Conservation (phyloP, 768 basidiomycete species). For the Hydnomerulius pinastri region DNA sequence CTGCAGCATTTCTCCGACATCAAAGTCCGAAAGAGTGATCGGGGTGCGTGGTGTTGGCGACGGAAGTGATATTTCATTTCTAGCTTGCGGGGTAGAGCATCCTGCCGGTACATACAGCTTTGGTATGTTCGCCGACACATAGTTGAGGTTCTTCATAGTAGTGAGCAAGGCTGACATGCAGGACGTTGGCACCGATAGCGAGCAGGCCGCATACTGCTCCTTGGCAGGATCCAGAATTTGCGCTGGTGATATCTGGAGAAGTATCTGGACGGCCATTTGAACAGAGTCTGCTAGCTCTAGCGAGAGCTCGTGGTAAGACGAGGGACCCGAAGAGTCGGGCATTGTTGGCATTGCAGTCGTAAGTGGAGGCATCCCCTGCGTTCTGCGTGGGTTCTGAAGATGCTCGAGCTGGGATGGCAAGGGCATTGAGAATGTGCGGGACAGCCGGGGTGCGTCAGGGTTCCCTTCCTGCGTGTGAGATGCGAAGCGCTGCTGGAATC, state of each 20-base stretch:
- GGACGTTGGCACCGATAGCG: constrained; percentile 83
- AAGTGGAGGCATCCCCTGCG: constrained; percentile 8
- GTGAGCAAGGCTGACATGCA: constrained; percentile 89
- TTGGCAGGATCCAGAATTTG: constrained; percentile 92
- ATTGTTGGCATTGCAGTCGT: constrained; percentile 15
- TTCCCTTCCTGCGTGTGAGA: constrained; percentile 23
- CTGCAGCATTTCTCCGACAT: constrained; percentile 89
- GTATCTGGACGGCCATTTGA: constrained; percentile 88
- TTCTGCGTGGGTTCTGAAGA: constrained; percentile 67
- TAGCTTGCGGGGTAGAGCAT: constrained; percentile 15
- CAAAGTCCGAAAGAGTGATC: constrained; percentile 63
- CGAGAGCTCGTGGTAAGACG: constrained; percentile 67
- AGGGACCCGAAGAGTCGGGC: constrained; percentile 21
- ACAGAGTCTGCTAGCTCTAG: constrained; percentile 89
- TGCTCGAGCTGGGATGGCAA: constrained; percentile 77
- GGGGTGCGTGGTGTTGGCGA: constrained; percentile 17
- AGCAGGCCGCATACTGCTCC: constrained; percentile 90
- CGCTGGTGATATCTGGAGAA: constrained; percentile 86
- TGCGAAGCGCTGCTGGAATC: constrained; percentile 24
- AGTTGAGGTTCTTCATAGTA: constrained; percentile 92
- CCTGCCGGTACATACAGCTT: constrained; percentile 30
- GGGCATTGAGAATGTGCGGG: constrained; percentile 79
- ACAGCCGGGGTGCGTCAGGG: constrained; percentile 53
- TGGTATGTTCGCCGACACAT: constrained; percentile 84
- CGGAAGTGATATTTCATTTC: constrained; percentile 19